phyloP scores from a whole-genome alignment of 306 rosid species.

The Comarum palustre region DNA sequence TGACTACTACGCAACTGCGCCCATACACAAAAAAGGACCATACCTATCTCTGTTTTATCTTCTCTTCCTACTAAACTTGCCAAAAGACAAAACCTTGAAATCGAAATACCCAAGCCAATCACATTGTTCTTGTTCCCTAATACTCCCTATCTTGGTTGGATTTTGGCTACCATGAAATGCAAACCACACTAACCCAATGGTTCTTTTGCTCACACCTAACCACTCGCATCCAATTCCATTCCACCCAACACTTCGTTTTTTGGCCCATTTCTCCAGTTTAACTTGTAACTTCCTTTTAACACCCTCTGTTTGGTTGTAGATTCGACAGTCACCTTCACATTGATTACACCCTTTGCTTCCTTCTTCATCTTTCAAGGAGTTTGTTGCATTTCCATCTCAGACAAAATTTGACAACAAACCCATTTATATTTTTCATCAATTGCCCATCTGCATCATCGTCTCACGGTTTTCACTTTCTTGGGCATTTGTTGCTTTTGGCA shows the following conservation, averaged over 20 bases:
- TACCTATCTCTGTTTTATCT: not conserved
- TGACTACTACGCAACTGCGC: not conserved
- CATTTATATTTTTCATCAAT: slow-evolving; percentile 5
- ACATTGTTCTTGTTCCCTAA: not conserved
- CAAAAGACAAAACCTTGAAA: not conserved
- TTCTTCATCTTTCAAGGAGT: slow-evolving; percentile 16
- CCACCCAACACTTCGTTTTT: slow-evolving; percentile 1
- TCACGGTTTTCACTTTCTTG: not conserved
- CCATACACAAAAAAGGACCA: not conserved
- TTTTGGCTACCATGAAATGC: slow-evolving; percentile 23
- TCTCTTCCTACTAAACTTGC: not conserved
- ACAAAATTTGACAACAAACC: slow-evolving; percentile 4
- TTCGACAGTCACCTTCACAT: slow-evolving; percentile 24
- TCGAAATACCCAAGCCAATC: slow-evolving; percentile 5
- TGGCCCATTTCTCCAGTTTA: slow-evolving; percentile 1
- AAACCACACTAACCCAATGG: slow-evolving; percentile 19
- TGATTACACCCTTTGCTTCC: slow-evolving; percentile 17
- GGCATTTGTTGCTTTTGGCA: slow-evolving; percentile 18
- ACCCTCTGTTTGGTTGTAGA: slow-evolving; percentile 23
- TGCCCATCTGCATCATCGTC: slow-evolving; percentile 11
- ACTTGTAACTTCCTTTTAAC: not conserved
- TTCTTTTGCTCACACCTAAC: slow-evolving; percentile 15
- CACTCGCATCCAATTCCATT: slow-evolving; percentile 4
- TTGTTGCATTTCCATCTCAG: slow-evolving; percentile 14
- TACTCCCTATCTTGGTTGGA: slow-evolving; percentile 10